phyloP scores from a whole-genome alignment of 2,329 filamentous ascomycete genomes.

The Colletotrichum costaricense region DNA sequence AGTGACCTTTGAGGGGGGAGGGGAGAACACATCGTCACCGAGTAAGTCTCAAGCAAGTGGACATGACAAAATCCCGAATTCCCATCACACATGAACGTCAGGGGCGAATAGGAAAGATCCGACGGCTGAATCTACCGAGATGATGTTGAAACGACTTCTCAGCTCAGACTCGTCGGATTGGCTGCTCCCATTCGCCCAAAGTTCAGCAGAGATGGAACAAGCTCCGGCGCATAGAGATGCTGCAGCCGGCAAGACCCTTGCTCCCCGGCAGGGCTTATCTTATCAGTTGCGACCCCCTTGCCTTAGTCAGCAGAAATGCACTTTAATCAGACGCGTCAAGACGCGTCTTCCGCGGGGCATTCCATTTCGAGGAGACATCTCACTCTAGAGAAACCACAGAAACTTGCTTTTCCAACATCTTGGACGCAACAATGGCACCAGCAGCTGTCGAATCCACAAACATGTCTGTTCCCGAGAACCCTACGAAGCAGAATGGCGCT shows the following conservation, averaged over 20 bases:
- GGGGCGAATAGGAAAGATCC: conserved; percentile 9
- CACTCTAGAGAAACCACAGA: background rate
- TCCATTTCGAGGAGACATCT: background rate
- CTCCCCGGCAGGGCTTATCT: background rate
- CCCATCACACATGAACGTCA: conserved; percentile 7
- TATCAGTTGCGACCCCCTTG: background rate
- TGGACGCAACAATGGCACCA: conserved; percentile 15
- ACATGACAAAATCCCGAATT: background rate
- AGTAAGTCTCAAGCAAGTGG: background rate
- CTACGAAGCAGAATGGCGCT: conserved; percentile 20
- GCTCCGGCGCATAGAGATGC: conserved; percentile 18
- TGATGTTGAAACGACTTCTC: conserved; percentile 28
- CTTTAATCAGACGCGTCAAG: conserved; percentile 29
- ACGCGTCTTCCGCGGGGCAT: conserved; percentile 22
- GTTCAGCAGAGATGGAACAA: conserved; percentile 28
- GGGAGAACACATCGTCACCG: background rate
- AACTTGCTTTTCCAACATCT: background rate
- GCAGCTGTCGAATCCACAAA: conserved; percentile 15
- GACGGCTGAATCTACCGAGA: conserved; percentile 11
- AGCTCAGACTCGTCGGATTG: conserved; percentile 12
- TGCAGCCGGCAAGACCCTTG: conserved; percentile 20
- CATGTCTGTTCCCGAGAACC: conserved; percentile 15
- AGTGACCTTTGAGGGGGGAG: background rate
- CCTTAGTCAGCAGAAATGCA: conserved; percentile 26
- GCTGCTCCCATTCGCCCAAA: conserved; percentile 13